Base-by-base conservation (phyloP, 2,329 filamentous ascomycete genomes). In the Thielaviopsis populi region DNA sequence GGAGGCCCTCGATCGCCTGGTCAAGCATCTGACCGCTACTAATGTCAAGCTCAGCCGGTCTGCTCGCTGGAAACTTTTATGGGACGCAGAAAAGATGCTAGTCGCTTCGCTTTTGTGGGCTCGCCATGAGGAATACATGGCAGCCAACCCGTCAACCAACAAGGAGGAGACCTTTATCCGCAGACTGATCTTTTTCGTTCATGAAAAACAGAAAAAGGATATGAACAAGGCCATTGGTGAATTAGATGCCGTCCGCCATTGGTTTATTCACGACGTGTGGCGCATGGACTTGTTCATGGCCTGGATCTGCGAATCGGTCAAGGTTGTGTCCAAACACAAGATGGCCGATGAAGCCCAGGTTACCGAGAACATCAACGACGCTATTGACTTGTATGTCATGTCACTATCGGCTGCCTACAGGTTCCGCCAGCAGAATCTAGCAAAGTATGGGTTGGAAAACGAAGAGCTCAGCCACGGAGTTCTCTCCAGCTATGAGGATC, bases 71-170 rank as follows among this genome's bases (percentile, higher is more conserved):
- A 80, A 81, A 67, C 75, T 99, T 40, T 77, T 99, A n/a, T 88
- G 85, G 79, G 85, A 92, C 70, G 92, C 92, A 0, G 94, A 99
- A 73, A 96, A 91, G 74, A 81, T 97, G 75, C 84, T 87, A 53
- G 88, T 91, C 42, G 89, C 90, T 19, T 80, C 82, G 66, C 79
- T 84, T 56, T 79, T 97, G 43, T 97, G 92, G 91, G 85, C 84
- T 67, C 79, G 83, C 62, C 90, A 95, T 70, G 88, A 96, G 70
- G 76, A 78, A 7, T 86, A 86, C 61, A 79, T 85, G 7, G 78
- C 81, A 61, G 78, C 78, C 61, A 81, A 83, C 10, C 77, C 82
- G 15, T 77, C 79, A 19, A 81, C 82, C 43, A 79, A 83, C 50
- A 84, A 86, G 70, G 64, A 65, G 46, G 64, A 65, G 54, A 65